These are phyloP conservation scores for Claviceps maximensis DNA, from an alignment of 2,329 filamentous ascomycete genomes.

Conservation along the genomic window DNA sequence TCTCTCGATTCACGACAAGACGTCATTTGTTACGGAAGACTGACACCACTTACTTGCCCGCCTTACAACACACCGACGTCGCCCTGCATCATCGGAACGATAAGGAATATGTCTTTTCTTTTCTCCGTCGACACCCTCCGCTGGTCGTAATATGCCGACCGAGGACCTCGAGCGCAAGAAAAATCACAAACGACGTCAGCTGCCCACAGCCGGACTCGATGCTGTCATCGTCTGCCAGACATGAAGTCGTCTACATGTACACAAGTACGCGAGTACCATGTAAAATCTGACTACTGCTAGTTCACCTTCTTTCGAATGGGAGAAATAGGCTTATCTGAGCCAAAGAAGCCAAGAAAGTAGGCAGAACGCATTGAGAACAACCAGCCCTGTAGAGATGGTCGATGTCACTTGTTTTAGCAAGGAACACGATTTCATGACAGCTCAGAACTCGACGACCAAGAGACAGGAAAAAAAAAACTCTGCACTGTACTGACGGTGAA, in stretches of 20 bases:
- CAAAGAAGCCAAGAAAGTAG: conserved; percentile 49
- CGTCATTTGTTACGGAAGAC: not conserved
- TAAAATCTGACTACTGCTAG: conserved; percentile 8
- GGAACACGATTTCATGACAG: not conserved
- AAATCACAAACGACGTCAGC: not conserved
- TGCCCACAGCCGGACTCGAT: not conserved
- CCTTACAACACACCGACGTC: not conserved
- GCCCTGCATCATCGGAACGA: conserved; percentile 3
- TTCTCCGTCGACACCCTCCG: not conserved
- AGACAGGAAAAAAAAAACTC: not conserved
- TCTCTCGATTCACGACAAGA: not conserved
- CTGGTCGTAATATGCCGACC: not conserved
- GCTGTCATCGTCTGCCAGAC: not conserved
- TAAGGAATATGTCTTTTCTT: not conserved
- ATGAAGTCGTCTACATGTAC: not conserved
- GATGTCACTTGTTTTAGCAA: not conserved
- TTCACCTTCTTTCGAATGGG: conserved; percentile 14
- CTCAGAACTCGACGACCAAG: not conserved
- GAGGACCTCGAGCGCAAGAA: conserved; percentile 1
- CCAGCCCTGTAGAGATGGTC: conserved; percentile 25
- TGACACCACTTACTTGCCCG: conserved; percentile 1
- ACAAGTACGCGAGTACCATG: not conserved
- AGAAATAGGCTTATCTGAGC: conserved; percentile 23
- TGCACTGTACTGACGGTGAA: conserved; percentile 36
- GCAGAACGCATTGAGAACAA: conserved; percentile 42